Evolutionary conservation across 2,329 filamentous ascomycete genomes (phyloP), one percentile per base, ranked within the genome.

Genomic region (Cordyceps farinosa): DNA sequence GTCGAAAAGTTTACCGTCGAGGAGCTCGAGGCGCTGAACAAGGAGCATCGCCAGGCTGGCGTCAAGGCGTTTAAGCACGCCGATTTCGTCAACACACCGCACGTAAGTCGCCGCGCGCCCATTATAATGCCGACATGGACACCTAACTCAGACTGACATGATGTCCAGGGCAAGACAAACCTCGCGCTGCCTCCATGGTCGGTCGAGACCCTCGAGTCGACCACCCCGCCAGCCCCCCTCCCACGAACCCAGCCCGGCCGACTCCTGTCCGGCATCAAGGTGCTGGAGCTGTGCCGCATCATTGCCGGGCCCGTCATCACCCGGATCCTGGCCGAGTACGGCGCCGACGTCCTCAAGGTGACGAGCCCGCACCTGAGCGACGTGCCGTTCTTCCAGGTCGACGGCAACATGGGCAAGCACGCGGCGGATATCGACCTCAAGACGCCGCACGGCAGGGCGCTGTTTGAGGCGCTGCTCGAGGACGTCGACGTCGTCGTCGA

Each of bases 251-350:
- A 66, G 3, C 64, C 67, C 2, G 66, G 62, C 7, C 74, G 74
- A 11, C 74, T 77, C 68, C 68, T 86, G 77, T 64, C 80, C 70
- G 89, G 89, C 0, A 80, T 92, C 72, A 89, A 88, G 67, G 89
- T 92, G 6, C 80, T 92, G 5, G 90, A 93, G 70, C 77, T 92
- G 36, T 90, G 88, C 70, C 86, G 89, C 47, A 87, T 92, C 69
- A 91, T 92, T 66, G 90, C 90, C 3, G 89, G 89, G 0, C 89
- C 89, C n/a, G 85, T 87, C 5, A 87, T 92, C 67, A 86, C 86
- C 3, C 84, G 88, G 36, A 87, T 87, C 1, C 80, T 92, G 0
- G 88, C 87, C n/a, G 89, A 90, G 66, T 88, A 91, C 70, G 90
- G 90, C 2, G 90, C 90, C 8, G 84, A 88, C 60, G 89, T 92